phyloP scores from a whole-genome alignment of 805 yeast species.

The Ogataea zsoltii region DNA sequence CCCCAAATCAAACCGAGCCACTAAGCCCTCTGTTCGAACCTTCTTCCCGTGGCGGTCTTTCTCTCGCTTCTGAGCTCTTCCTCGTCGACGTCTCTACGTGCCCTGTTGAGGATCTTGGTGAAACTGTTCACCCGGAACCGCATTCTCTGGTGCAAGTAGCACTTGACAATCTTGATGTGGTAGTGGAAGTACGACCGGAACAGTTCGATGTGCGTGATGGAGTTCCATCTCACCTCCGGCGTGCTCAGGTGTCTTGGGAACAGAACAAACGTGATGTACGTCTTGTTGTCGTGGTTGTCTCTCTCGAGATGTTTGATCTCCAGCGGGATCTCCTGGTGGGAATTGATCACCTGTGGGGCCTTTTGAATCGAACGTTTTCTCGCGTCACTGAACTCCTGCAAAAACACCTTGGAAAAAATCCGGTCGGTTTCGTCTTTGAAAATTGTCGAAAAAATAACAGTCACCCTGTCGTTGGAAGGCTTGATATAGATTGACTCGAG shows the following conservation, averaged over 20 bases:
- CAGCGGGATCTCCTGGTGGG: constrained; percentile 89
- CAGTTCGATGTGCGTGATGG: constrained; percentile 86
- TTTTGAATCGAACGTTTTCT: constrained; percentile 94
- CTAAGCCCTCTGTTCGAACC: constrained; percentile 47
- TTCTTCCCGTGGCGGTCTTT: constrained; percentile 73
- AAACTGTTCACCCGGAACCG: constrained; percentile 92
- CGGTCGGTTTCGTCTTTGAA: constrained; percentile 97
- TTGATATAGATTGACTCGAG: constrained; percentile 88
- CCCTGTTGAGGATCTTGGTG: constrained; percentile 92
- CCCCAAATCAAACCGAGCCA: no score
- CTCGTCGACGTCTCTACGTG: constrained; percentile 88
- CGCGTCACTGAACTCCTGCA: constrained; percentile 95
- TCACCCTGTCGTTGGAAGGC: constrained; percentile 94
- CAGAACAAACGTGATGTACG: constrained; percentile 66
- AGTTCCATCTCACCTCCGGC: constrained; percentile 70
- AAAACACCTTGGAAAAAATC: constrained; percentile 81
- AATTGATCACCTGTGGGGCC: constrained; percentile 95
- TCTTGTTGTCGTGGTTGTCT: constrained; percentile 37
- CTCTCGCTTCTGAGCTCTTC: constrained; percentile 52
- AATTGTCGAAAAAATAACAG: constrained; percentile 91
- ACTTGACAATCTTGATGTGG: constrained; percentile 97
- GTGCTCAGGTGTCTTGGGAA: constrained; percentile 76
- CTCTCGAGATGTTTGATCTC: constrained; percentile 58
- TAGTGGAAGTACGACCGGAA: constrained; percentile 98
- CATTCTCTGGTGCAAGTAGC: constrained; percentile 98